Evolutionary conservation across 192 early-diverging fungal genomes (phyloP), one percentile per base, ranked within the genome.

Genomic region (Diversispora eburnea): DNA sequence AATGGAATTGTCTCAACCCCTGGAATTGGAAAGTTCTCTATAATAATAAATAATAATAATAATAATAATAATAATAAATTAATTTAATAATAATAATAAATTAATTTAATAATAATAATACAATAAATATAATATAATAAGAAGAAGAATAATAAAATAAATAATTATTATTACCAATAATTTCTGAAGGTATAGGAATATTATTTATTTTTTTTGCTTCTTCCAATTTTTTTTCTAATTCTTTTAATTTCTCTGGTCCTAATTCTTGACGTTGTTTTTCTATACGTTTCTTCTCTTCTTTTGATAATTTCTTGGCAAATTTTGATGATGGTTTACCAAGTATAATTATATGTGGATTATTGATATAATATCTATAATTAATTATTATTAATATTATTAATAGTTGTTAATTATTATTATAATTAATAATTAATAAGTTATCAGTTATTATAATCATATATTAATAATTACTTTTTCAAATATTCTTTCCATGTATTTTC

Each of bases 291-390:
- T 67, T 74, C 66, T 88, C 87, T 45, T 86, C 84, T 19, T 81
- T 76, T 1, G 77, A 73, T 45, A 82, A 75, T 45, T 83, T 80
- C 12, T 82, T 74, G 1, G 87, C 85, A 62, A 85, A 83, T 13
- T 74, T 72, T 12, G 85, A 84, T 3, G 87, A 88, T 5, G 87
- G 87, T 63, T 83, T 83, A 22, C 79, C 87, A 46, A 87, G 58
- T 33, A 88, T 73, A 10, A 77, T 82, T 5, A 84, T 82, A 60
- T 79, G 77, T 17, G 73, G 74, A n/a, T 67, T 72, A 70, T 84
- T 70, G 49, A 87, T 64, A 62, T 80, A 81, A 68, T 84, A 85
- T 47, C 82, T 84, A 77, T 46, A n/a, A n/a, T 46, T 4, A 63
- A 33, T 33, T 33, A 33, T 33, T 33, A 33, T 33, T 33, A 33